A percentile compares a stretch with the other conserved stretches of the same genome.
Conservation (phyloP, 169 alveolate genomes). For the Theileria sp. region DNA sequence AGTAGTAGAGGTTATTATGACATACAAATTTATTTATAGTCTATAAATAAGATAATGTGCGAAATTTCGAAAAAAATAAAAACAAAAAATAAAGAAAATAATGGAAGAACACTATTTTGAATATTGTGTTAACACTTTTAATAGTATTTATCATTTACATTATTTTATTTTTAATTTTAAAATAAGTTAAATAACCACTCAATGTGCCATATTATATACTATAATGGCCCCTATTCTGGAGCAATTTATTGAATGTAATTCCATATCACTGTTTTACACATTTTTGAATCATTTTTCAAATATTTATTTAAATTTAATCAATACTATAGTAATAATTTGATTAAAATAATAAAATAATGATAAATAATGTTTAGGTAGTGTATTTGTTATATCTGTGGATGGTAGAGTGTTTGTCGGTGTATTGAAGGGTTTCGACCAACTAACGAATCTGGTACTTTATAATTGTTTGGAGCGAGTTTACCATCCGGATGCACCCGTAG, state of each 20-base stretch:
- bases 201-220: not conserved
- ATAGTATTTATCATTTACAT: not conserved
- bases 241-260: conserved; percentile 63
- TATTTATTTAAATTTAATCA: not conserved
- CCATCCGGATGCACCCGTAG: conserved; percentile 75
- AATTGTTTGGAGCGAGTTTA: conserved; percentile 84
- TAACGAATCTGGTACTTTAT: conserved; percentile 82
- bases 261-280: not conserved
- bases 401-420: conserved; percentile 85
- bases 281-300: not conserved
- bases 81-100: not conserved
- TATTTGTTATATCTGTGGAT: conserved; percentile 83
- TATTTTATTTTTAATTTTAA: not conserved
- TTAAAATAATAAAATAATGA: too few species aligned
- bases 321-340: not conserved
- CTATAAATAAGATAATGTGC: not conserved
- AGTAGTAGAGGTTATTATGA: not conserved
- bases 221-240: conserved; percentile 67
- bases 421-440: conserved; percentile 86
- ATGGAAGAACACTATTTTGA: not conserved
- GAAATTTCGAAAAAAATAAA: not conserved
- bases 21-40: not conserved
- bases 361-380: conserved; percentile 67
- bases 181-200: not conserved
- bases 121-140: not conserved